Evolutionary conservation across 2,329 filamentous ascomycete genomes (phyloP), one percentile per base, ranked within the genome.

Genomic region (Ophiostoma australiae): DNA sequence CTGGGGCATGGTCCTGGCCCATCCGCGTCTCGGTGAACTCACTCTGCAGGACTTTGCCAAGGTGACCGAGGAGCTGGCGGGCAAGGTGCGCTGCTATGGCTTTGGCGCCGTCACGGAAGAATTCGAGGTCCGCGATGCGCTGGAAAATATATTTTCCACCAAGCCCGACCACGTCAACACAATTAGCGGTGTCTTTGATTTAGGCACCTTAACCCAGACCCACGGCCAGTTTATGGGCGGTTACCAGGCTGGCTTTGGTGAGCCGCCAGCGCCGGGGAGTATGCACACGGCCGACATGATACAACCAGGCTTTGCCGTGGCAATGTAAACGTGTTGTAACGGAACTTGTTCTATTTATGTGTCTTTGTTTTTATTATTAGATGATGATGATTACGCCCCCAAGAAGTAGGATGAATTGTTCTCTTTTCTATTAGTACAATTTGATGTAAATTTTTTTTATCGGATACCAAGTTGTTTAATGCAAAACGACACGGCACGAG

Each of bases 81-180:
- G 86, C 71, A 97, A 97, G 81, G 89, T 97, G 72, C 87, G 93
- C 74, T 98, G 95, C 79, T 97, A 97, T 80, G 95, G 95, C 20
- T 89, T 89, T 73, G 87, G 87, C 37, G 87, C 87, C 23, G 87
- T 89, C 3, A 83, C 88, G 81, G 87, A 89, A 75, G 86, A 89
- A 75, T 89, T 88, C 75, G 90, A 93, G 80, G 86, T 93, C 52
- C 83, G 86, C 68, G 94, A 97, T 81, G 92, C 92, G 31, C 80
- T 97, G 70, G 90, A 90, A 77, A 89, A 85, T 52, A 84, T 93
- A 33, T 83, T 93, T 74, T 88, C 86, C 10, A 85, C 84, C 35
- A 90, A 89, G 79, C 78, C 79, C 3, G 82, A 83, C n/a, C n/a
- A 23, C 58, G 27, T 63, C 58, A 63, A 63, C 27, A 63, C 58